Evolutionary conservation across 208 protist genomes (phyloP), one percentile per base, ranked within the genome.

Genomic region (Acanthamoeba culbertsoni): DNA sequence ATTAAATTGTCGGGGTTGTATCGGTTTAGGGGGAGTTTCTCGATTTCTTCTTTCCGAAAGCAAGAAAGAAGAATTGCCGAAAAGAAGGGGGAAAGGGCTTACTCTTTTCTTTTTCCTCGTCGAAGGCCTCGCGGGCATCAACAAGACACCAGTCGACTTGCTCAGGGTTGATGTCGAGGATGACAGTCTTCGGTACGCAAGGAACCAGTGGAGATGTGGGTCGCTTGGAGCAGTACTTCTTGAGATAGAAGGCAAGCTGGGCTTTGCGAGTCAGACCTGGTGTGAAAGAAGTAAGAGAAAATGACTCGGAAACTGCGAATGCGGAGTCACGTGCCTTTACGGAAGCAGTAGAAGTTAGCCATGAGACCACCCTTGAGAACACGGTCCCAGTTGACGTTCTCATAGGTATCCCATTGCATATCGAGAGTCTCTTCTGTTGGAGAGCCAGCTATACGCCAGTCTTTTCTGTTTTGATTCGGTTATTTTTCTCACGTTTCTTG

Each of bases 241-340:
- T 89, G 31, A 65, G 51, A 20, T 68, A 89, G 79, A 57, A 65
- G 4, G 51, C 45, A 3, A 89, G 48, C 79, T 89, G 79, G 5
- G 79, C 79, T 51, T 89, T 89, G 2, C 79, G 79, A 3, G 79
- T 89, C n/a, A 89, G 79, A 42, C 79, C 79, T 82, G 71, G 8
- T n/a, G 42, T 20, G 1, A 31, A n/a, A 79, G 40, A 48, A 23
- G 5, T 45, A 28, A 40, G 20, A 40, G 16, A 40, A 40, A 45
- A 10, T 23, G 14, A 37, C n/a, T 26, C 37, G 59, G 55, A 62
- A 26, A 4, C 31, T 14, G 12, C 55, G 12, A n/a, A 26, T 14
- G 20, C 23, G 55, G 12, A 63, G 55, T 5, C 35, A 28, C 68
- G 71, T 31, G 53, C 71, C 71, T 31, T 89, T 89, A 51, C 51